Evolutionary conservation across 371 early-diverging fungal genomes (phyloP).

Genomic region (Rhizopus delemar): DNA sequence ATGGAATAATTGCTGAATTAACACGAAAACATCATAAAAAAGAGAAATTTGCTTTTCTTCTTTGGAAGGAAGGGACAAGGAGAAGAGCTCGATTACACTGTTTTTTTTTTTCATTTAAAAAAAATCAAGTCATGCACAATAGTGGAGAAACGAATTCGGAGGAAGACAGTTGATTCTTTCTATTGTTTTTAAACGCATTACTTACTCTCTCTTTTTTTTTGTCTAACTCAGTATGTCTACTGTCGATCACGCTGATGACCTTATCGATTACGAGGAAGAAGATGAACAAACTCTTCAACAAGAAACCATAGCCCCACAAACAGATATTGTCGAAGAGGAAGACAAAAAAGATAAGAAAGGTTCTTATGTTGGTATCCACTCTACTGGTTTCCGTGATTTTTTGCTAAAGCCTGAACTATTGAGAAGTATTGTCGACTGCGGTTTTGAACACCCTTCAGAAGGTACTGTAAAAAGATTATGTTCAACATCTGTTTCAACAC

Average conservation of each 20-base stretch:
- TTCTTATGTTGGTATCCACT: slow-evolving; percentile 95
- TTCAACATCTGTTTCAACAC: background rate
- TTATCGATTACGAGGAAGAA: slow-evolving; percentile 95
- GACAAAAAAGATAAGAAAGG: slow-evolving; percentile 91
- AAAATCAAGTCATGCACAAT: background rate
- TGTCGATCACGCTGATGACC: slow-evolving; percentile 82
- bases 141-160: slow-evolving; percentile 6
- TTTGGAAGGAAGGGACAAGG: too few species aligned
- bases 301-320: slow-evolving; percentile 38
- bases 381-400: slow-evolving; percentile 98
- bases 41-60: too few species aligned
- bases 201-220: slow-evolving; percentile 11
- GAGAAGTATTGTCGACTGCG: slow-evolving; percentile 95
- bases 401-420: slow-evolving; percentile 94
- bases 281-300: slow-evolving; percentile 67
- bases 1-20: background rate
- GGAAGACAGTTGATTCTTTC: slow-evolving; percentile 4
- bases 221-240: slow-evolving; percentile 44
- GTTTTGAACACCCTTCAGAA: slow-evolving; percentile 99
- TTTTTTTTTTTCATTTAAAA: background rate
- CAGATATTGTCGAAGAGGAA: slow-evolving; percentile 46
- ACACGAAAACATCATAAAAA: too few species aligned
- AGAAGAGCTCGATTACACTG: too few species aligned
- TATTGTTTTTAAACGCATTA: background rate
- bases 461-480: slow-evolving; percentile 45